Conservation (phyloP, 805 yeast species). For the Candida easanensis region DNA sequence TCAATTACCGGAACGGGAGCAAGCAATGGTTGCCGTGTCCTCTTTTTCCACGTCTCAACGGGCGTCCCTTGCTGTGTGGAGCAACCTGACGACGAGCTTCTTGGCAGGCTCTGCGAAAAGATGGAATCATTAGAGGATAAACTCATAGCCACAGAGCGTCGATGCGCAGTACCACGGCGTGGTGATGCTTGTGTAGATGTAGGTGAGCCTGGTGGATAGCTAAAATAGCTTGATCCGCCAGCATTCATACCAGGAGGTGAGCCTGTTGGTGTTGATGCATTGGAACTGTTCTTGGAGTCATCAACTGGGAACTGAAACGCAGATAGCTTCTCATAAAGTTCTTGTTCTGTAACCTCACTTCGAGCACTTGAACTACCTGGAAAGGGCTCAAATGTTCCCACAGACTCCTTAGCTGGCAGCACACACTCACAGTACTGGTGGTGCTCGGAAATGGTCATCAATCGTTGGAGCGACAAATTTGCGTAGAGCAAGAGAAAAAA, state of each 20-base stretch:
- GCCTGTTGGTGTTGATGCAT: slow-evolving; percentile 3
- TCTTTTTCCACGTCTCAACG: neutral
- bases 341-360: neutral
- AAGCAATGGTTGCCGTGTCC: neutral
- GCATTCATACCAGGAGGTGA: neutral
- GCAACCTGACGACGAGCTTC: neutral
- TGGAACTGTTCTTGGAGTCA: neutral
- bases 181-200: neutral
- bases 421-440: too few species aligned
- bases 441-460: slow-evolving; percentile 9
- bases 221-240: neutral
- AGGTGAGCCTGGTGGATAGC: neutral
- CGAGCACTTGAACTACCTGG: neutral
- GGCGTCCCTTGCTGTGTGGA: neutral
- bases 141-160: slow-evolving; percentile 1
- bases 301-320: slow-evolving; percentile 15
- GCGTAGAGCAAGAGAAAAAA: too few species aligned
- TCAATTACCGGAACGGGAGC: slow-evolving; percentile 16
- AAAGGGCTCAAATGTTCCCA: too few species aligned
- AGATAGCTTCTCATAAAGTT: slow-evolving; percentile 10
- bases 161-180: neutral
- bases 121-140: slow-evolving; percentile 1
- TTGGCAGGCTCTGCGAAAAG: neutral
- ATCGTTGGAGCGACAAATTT: neutral
- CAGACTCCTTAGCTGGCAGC: neutral